phyloP scores from a whole-genome alignment of 768 basidiomycete genomes.

The Scleroderma citrinum region DNA sequence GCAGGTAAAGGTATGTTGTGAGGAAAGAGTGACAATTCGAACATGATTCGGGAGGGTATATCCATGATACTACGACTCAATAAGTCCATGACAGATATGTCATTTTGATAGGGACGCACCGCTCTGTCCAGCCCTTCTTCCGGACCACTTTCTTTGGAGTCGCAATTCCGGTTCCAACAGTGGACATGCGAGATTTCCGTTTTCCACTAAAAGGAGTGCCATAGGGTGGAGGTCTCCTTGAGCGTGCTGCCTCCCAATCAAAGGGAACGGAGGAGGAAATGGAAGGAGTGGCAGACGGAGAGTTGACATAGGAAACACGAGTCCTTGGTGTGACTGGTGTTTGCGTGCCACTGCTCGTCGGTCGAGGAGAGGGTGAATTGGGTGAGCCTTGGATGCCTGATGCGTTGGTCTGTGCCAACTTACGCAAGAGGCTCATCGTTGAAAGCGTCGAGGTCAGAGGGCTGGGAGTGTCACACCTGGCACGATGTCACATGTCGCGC shows the following conservation, averaged over 20 bases:
- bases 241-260: conserved; percentile 83
- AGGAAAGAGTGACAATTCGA: conserved; percentile 80
- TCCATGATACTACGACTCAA: conserved; percentile 43
- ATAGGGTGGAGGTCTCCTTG: conserved; percentile 67
- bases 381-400: conserved; percentile 36
- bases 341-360: conserved; percentile 22
- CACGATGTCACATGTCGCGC: conserved; percentile 26
- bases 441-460: conserved; percentile 2
- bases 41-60: conserved; percentile 67
- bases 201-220: conserved; percentile 49
- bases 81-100: conserved; percentile 11
- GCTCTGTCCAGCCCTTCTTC: conserved; percentile 59
- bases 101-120: conserved; percentile 31
- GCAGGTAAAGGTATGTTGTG: conserved; percentile 70
- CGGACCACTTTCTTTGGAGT: conserved; percentile 53
- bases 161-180: conserved; percentile 17
- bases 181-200: conserved; percentile 37
- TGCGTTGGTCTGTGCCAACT: conserved; percentile 47
- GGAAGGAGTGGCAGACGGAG: conserved; percentile 62
- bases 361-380: conserved; percentile 32
- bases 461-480: conserved; percentile 4
- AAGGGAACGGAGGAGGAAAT: conserved; percentile 73
- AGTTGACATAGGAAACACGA: conserved; percentile 51
- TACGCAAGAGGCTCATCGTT: conserved; percentile 46
- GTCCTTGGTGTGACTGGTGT: conserved; percentile 42